These are phyloP conservation scores for Coemansia sp. DNA, from an alignment of 192 early-diverging fungal species.

Conservation along the genomic window DNA sequence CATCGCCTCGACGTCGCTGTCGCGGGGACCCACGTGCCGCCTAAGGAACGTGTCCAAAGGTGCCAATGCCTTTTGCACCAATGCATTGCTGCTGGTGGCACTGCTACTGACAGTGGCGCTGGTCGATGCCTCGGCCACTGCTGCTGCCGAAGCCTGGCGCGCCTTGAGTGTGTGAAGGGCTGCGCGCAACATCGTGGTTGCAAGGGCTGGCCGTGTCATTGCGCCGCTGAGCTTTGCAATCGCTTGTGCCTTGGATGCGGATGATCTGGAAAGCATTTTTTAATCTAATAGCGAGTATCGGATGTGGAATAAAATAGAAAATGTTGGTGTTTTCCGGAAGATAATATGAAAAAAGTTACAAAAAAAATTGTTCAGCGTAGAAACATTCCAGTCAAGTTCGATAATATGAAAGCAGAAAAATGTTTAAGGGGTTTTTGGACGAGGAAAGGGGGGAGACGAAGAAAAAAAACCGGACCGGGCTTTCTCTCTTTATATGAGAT, in stretches of 20 bases:
- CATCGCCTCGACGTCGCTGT: constrained; percentile 78
- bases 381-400: neutral
- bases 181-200: constrained; percentile 24
- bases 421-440: neutral
- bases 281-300: neutral
- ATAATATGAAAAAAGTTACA: neutral
- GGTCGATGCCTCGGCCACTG: constrained; percentile 12
- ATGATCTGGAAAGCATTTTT: constrained; percentile 47
- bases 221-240: constrained; percentile 19
- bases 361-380: neutral
- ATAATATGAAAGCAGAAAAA: neutral
- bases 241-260: constrained; percentile 35
- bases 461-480: neutral
- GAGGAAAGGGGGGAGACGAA: neutral
- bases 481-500: neutral
- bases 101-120: neutral
- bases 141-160: constrained; percentile 40
- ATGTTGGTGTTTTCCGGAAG: neutral
- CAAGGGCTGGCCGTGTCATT: constrained; percentile 18
- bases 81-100: neutral
- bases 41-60: constrained; percentile 71
- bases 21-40: constrained; percentile 86
- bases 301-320: neutral
- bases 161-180: constrained; percentile 52
- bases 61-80: constrained; percentile 39